Conservation (phyloP, 1,284 basidiomycete genomes). For the Puccinia triticina region DNA sequence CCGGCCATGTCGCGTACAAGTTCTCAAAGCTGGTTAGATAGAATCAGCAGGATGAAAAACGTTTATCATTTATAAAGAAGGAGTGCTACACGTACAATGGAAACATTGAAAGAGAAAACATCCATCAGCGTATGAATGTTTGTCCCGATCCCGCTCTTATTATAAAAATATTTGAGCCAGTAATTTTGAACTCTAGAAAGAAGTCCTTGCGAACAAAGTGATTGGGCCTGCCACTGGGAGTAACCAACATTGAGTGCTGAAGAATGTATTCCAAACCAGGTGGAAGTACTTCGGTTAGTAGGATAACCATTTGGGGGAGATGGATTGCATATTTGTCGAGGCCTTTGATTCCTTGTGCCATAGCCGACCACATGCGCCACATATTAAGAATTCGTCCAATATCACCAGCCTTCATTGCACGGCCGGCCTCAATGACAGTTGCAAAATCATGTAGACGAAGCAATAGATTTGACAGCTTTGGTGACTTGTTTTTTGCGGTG, state of each 20-base stretch:
- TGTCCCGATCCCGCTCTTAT: neutral
- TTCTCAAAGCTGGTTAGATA: no score
- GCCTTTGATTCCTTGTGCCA: conserved; percentile 9
- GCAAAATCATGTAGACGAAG: neutral
- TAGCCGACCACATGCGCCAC: neutral
- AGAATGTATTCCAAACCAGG: neutral
- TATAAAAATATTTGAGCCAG: conserved; percentile 20
- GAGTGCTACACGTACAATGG: no score
- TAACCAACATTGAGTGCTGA: neutral
- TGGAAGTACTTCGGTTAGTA: neutral
- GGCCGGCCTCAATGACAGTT: neutral
- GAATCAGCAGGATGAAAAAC: no score
- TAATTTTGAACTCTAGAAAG: conserved; percentile 14
- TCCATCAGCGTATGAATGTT: neutral
- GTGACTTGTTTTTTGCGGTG: neutral
- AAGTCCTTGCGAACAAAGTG: conserved; percentile 21
- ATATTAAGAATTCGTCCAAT: neutral
- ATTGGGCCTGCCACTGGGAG: neutral
- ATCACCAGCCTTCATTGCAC: neutral
- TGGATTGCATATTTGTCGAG: neutral
- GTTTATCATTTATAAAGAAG: no score
- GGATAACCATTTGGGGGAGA: neutral
- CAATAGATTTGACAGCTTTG: neutral
- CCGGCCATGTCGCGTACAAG: no score
- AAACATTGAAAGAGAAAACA: conserved; percentile 7